phyloP scores from a whole-genome alignment of 768 basidiomycete species.

The Imleria badia region DNA sequence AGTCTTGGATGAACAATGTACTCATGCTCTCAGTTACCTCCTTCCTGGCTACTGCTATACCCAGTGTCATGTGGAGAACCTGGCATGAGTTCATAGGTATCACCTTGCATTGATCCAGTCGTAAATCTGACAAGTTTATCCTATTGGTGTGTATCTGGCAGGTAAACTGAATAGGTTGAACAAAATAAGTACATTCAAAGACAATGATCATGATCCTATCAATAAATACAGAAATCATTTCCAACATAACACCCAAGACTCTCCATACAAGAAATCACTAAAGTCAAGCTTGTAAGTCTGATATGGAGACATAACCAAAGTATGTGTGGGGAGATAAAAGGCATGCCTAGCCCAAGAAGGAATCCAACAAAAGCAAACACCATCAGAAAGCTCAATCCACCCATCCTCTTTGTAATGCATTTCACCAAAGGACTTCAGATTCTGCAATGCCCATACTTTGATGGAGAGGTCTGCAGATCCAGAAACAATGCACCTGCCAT shows the following conservation, averaged over 20 bases:
- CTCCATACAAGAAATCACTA: slow-evolving; percentile 10
- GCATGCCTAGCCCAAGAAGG: slow-evolving; percentile 20
- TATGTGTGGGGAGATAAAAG: slow-evolving; percentile 15
- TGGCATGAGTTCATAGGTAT: no score
- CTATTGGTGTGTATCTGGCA: background rate
- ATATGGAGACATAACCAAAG: slow-evolving; percentile 13
- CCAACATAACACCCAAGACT: slow-evolving; percentile 21
- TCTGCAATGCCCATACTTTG: slow-evolving; percentile 9
- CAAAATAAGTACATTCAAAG: background rate
- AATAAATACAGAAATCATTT: background rate
- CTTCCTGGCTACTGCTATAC: no score
- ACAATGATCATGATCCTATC: background rate
- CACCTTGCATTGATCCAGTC: no score
- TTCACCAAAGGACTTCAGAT: background rate
- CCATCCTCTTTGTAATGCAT: slow-evolving; percentile 13
- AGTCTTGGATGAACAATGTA: no score
- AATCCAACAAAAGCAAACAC: slow-evolving; percentile 15
- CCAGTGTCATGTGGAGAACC: no score
- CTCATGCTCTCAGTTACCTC: no score
- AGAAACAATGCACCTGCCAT: slow-evolving; percentile 17
- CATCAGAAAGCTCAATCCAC: slow-evolving; percentile 15
- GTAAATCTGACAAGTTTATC: background rate
- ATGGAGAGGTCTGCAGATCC: slow-evolving; percentile 14
- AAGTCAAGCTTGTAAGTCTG: slow-evolving; percentile 12
- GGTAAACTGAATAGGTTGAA: background rate